Conservation (phyloP, 352 stramenopile species). For the Globisporangium mamillatum region DNA sequence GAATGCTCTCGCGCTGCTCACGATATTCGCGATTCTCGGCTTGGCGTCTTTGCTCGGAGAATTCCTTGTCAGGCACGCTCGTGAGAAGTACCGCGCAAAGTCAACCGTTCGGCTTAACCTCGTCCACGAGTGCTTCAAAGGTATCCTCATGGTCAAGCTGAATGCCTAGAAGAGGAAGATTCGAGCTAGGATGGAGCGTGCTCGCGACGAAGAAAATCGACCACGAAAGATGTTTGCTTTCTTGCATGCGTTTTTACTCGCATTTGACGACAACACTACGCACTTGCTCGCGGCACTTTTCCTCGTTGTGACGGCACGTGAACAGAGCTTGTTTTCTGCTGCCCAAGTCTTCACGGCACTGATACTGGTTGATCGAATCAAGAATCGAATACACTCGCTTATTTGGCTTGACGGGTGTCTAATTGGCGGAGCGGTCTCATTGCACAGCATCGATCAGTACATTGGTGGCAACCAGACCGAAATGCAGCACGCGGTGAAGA, state of each 20-base stretch:
- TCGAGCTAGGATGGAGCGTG: slow-evolving; percentile 45
- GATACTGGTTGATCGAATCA: slow-evolving; percentile 4
- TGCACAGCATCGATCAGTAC: background rate
- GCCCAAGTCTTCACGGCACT: background rate
- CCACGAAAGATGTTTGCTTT: background rate
- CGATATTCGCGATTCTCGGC: slow-evolving; percentile 22
- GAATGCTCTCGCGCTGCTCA: slow-evolving; percentile 28
- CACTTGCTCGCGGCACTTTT: background rate
- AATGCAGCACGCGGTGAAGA: background rate
- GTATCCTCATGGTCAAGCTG: slow-evolving; percentile 81
- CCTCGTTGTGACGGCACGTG: background rate
- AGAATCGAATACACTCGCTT: background rate
- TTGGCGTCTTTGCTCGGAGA: slow-evolving; percentile 21
- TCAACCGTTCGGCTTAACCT: slow-evolving; percentile 30
- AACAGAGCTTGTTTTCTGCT: background rate
- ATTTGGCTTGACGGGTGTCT: background rate
- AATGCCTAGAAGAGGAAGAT: slow-evolving; percentile 82
- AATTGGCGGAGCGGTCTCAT: background rate
- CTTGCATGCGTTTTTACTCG: background rate
- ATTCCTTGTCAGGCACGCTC: slow-evolving; percentile 16
- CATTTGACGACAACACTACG: background rate
- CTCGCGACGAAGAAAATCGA: slow-evolving; percentile 49
- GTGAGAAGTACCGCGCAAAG: slow-evolving; percentile 24
- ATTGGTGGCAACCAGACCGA: background rate
- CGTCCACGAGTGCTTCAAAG: slow-evolving; percentile 49